Percentiles rank a stretch among this genome's conserved stretches.
These are phyloP conservation scores for Rhodotorula sp. DNA, from an alignment of 1,284 basidiomycete genomes.

Conservation along the genomic window DNA sequence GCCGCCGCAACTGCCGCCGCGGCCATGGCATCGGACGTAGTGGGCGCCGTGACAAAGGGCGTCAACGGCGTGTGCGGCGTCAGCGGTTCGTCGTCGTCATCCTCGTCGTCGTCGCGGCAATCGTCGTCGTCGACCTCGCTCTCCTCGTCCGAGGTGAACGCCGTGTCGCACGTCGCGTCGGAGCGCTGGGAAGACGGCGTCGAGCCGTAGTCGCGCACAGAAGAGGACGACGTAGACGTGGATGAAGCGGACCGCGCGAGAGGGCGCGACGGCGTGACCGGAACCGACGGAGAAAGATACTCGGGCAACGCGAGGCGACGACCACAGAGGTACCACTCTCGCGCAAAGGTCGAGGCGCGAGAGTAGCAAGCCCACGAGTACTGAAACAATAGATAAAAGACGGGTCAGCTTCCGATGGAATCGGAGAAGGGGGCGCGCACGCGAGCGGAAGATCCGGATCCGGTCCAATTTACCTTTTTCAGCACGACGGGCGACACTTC, in stretches of 20 bases:
- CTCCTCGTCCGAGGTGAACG: constrained; percentile 29
- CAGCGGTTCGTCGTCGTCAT: constrained; percentile 28
- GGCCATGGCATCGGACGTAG: constrained; percentile 19
- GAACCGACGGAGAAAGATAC: constrained; percentile 22
- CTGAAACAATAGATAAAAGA: constrained; percentile 31
- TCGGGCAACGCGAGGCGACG: constrained; percentile 50
- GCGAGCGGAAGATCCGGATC: background rate
- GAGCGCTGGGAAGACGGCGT: constrained; percentile 13
- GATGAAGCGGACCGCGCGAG: constrained; percentile 24
- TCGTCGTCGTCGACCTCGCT: constrained; percentile 20
- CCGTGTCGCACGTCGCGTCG: constrained; percentile 29
- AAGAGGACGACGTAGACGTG: constrained; percentile 20
- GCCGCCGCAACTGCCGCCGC: constrained; percentile 1
- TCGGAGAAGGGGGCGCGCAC: background rate
- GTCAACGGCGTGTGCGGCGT: constrained; percentile 35
- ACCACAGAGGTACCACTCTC: constrained; percentile 76
- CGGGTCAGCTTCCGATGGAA: background rate
- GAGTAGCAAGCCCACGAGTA: constrained; percentile 94
- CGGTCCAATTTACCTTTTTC: constrained; percentile 61
- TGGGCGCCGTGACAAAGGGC: constrained; percentile 27
- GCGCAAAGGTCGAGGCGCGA: constrained; percentile 84
- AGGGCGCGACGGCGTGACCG: constrained; percentile 39
- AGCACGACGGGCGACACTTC: constrained; percentile 88
- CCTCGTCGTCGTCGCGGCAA: constrained; percentile 17
- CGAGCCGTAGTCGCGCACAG: constrained; percentile 20